These are phyloP conservation scores for Fusarium aywerte DNA, from an alignment of 2,329 filamentous ascomycete genomes.

Conservation along the genomic window DNA sequence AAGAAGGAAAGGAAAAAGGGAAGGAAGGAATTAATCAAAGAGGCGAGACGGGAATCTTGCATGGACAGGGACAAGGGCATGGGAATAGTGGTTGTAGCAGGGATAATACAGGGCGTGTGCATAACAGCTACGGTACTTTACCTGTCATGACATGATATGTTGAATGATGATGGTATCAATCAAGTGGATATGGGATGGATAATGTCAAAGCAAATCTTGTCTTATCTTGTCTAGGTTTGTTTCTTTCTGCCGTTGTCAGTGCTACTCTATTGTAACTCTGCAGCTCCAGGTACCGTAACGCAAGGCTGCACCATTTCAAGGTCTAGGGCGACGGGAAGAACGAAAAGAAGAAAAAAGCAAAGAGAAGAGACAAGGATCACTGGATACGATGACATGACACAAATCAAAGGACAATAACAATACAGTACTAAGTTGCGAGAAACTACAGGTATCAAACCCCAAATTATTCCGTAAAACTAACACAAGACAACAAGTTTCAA, in stretches of 20 bases:
- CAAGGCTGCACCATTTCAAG: conserved; percentile 14
- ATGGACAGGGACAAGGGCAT: conserved; percentile 29
- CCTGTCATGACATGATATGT: background rate
- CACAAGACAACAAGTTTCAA: background rate
- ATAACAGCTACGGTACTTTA: background rate
- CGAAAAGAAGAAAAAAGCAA: background rate
- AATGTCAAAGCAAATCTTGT: conserved; percentile 14
- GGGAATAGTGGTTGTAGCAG: background rate
- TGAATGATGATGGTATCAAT: conserved; percentile 14
- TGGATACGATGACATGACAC: conserved; percentile 11
- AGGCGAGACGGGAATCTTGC: conserved; percentile 39
- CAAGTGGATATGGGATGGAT: conserved; percentile 9
- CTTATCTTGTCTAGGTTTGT: conserved; percentile 21
- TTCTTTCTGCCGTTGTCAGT: background rate
- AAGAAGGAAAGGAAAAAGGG: conserved; percentile 13
- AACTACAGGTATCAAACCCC: background rate
- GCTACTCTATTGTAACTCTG: background rate
- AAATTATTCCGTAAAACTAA: background rate
- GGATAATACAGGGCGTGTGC: conserved; percentile 10
- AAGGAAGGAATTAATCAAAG: conserved; percentile 16
- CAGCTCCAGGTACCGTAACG: background rate
- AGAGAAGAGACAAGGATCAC: background rate
- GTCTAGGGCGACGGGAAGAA: conserved; percentile 1
- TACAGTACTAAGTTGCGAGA: background rate
- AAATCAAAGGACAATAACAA: background rate